Base-by-base conservation (phyloP, 2,329 filamentous ascomycete genomes). In the Karstenula rhodostoma region DNA sequence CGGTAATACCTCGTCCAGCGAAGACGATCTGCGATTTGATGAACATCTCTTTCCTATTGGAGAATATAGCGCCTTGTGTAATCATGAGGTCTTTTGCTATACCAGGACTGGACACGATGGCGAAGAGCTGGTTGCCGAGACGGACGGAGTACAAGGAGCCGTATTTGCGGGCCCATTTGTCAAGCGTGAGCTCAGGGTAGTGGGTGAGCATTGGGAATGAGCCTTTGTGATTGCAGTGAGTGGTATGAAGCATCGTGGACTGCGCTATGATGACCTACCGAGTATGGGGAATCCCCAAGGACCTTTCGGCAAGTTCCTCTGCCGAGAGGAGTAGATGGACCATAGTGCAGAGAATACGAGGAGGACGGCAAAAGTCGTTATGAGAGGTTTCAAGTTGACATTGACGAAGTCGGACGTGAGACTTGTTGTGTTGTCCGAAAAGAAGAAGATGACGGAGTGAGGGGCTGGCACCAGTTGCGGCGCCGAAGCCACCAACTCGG, bases 1-100 rank as follows among this genome's bases (percentile, higher is more conserved):
- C 55, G 2, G 57, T 65, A 15, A 60, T 56, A 3, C 60, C 60
- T 12, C 62, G 50, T 5, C 60, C 60, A 17, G 35, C 42, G 19
- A 62, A 65, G 8, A 62, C 51, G 2, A 55, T 65, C 47, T 62
- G 59, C 19, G 51, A 58, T 42, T 65, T 63, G 7, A 65, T 56
- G 25, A 65, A 65, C 57, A 65, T 60, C 25, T 62, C 57, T 46
- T 65, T 65, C 3, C 60, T 35, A 19, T 62, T 57, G 2, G 60
- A 62, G 25, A 65, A 65, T 9, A 62, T 33, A 6, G 51, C 57
- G 6, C 60, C 62, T 33, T 65, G 57, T 0, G 57, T 62, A 32
- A 63, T 55, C 50, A 60, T 53, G 22, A 65, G 56, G 40, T 60
- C 60, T 35, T 62, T 65, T 9, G 60, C 60, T 12, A 65, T 56